Conservation (phyloP, 495 filamentous ascomycete species). For the Aspergillus homomorphus region DNA sequence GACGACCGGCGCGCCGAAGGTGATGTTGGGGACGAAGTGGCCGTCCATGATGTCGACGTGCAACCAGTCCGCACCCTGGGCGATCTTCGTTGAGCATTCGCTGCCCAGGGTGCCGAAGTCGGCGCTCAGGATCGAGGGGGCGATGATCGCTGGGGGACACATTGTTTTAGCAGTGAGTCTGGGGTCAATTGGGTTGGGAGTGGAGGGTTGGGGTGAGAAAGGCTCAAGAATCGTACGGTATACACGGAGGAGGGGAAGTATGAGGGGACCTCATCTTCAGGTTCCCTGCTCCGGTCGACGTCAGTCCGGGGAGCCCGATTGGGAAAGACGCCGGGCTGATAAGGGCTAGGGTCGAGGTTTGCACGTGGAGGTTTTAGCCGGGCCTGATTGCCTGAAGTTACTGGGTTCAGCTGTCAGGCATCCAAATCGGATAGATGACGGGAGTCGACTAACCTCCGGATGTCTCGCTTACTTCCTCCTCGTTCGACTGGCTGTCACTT, state of each 20-base stretch:
- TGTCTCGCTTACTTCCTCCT: not conserved
- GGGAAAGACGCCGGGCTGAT: conserved; percentile 18
- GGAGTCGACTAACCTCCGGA: conserved; percentile 4
- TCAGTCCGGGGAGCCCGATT: conserved; percentile 26
- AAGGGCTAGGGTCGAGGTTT: conserved; percentile 26
- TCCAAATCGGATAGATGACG: conserved; percentile 9
- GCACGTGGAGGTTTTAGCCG: conserved; percentile 23
- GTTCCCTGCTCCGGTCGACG: conserved; percentile 22
- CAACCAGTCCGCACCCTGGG: conserved; percentile 76
- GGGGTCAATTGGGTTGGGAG: conserved; percentile 4
- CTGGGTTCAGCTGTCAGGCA: not conserved
- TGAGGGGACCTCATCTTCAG: conserved; percentile 13
- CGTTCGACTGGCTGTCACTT: not conserved
- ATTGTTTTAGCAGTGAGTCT: conserved; percentile 43
- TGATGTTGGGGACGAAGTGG: conserved; percentile 98
- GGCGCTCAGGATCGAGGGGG: conserved; percentile 93
- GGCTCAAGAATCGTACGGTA: not conserved
- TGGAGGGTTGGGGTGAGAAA: conserved; percentile 1
- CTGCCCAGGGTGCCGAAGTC: conserved; percentile 85
- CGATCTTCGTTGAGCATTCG: conserved; percentile 80
- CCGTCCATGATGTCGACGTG: conserved; percentile 91
- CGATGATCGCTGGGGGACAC: conserved; percentile 89
- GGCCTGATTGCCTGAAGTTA: conserved; percentile 14
- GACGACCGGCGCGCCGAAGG: conserved; percentile 91
- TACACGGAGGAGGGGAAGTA: not conserved